Evolutionary conservation across 768 basidiomycete species (phyloP), one percentile per base, ranked within the genome.

Genomic region (Coprinellus aureogranulatus): DNA sequence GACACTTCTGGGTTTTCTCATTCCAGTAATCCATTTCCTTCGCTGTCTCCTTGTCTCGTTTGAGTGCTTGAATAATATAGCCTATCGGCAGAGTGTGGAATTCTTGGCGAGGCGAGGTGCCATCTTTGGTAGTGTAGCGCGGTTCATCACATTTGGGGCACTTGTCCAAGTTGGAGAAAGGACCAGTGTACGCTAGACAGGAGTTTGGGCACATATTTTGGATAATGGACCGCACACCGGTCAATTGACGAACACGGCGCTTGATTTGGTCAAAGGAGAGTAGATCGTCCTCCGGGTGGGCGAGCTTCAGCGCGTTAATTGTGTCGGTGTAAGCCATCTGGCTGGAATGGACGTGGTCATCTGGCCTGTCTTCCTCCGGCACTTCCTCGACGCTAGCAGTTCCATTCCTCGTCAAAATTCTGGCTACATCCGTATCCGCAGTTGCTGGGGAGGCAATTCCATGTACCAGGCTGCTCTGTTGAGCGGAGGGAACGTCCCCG

Each of bases 81-180:
- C 77, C 77, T n/a, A 81, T 23, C 0, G 71, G 75, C 2, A 82
- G 70, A 0, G 77, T 81, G 0, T 57, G 56, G 51, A 77, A 77
- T 68, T 60, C 6, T 70, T 64, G 0, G 60, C 64, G 0, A 74
- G 0, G 50, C 26, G 20, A 56, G 67, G 62, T 11, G 50, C 3
- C 44, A 22, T 0, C 49, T n/a, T n/a, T n/a, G 18, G 16, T n/a
- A 26, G 20, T 37, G 28, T 70, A 70, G 1, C 67, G 67, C 2
- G 63, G 41, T 55, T 66, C 56, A 0, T 40, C 41, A 50, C 75
- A 77, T 9, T 42, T 57, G 0, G 61, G 58, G 50, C 74, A 76
- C 0, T n/a, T 61, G 60, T 34, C 65, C 0, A 65, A 53, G 2
- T 63, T 25, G 0, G 44, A 34, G 22, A 64, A 72, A 0, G 71